Evolutionary conservation across 192 early-diverging fungal species (phyloP).

Genomic region (Coemansia aciculifera): DNA sequence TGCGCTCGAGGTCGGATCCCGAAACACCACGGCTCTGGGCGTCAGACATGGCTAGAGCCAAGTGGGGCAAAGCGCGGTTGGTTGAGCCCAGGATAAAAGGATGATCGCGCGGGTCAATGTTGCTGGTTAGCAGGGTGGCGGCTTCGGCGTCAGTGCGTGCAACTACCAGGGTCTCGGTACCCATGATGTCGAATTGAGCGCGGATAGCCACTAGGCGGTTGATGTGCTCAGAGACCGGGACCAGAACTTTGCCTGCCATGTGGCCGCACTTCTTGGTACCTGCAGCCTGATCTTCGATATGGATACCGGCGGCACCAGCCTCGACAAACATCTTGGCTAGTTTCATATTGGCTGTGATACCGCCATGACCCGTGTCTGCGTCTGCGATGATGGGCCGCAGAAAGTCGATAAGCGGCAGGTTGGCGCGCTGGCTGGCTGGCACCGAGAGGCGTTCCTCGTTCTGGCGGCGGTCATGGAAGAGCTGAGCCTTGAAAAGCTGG

Average conservation of each 20-base stretch:
- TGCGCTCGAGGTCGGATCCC: conserved; percentile 73
- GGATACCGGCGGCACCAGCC: conserved; percentile 93
- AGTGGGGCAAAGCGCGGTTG: conserved; percentile 72
- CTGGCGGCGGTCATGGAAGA: conserved; percentile 97
- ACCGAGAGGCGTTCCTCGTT: conserved; percentile 80
- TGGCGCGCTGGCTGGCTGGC: conserved; percentile 66
- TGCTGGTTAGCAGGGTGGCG: conserved; percentile 93
- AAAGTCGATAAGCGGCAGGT: conserved; percentile 78
- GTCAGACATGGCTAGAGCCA: conserved; percentile 76
- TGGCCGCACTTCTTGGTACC: conserved; percentile 99
- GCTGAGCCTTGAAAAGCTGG: conserved; percentile 95
- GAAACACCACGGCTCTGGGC: conserved; percentile 71
- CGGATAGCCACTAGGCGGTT: conserved; percentile 93
- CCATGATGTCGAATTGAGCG: conserved; percentile 98
- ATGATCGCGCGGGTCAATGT: conserved; percentile 95
- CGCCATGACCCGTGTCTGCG: conserved; percentile 97
- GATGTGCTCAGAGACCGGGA: conserved; percentile 96
- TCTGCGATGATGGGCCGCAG: conserved; percentile 95
- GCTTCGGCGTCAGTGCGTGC: conserved; percentile 97
- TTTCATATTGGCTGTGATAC: conserved; percentile 97
- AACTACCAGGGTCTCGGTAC: conserved; percentile 90
- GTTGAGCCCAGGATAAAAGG: conserved; percentile 93
- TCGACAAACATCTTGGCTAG: conserved; percentile 97
- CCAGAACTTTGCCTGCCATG: conserved; percentile 99
- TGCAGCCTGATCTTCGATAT: conserved; percentile 90